A percentile compares a stretch with the other conserved stretches of the same genome.
phyloP scores from a whole-genome alignment of 495 filamentous ascomycete genomes.

The Hypoxylon lienhwacheense region DNA sequence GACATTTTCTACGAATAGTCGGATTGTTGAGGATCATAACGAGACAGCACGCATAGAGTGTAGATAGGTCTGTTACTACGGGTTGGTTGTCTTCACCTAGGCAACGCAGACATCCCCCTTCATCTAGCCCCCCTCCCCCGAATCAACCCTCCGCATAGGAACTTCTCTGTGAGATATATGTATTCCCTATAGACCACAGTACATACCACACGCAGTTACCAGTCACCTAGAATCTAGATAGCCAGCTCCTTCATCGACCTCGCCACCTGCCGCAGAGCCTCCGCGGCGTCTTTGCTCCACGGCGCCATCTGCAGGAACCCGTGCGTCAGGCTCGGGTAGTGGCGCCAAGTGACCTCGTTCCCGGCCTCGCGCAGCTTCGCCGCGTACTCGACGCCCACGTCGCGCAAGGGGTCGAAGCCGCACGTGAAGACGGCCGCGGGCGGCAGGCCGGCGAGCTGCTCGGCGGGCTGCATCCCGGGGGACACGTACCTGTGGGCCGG shows the following conservation, averaged over 20 bases:
- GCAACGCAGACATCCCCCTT: no score
- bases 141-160: no score
- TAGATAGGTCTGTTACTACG: no score
- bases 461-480: slow-evolving; percentile 26
- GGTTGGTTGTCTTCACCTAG: no score
- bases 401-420: slow-evolving; percentile 45
- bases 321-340: slow-evolving; percentile 38
- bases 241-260: slow-evolving; percentile 2
- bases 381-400: slow-evolving; percentile 44
- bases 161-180: no score
- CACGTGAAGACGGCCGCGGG: slow-evolving; percentile 41
- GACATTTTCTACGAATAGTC: no score
- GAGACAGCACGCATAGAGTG: no score
- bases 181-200: no score
- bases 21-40: no score
- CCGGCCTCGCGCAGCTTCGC: slow-evolving; percentile 40
- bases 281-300: slow-evolving; percentile 39
- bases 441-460: slow-evolving; percentile 23
- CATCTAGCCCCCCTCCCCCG: no score
- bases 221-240: neutral
- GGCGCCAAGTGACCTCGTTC: slow-evolving; percentile 37
- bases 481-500: slow-evolving; percentile 29
- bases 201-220: no score
- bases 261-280: slow-evolving; percentile 23
- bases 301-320: slow-evolving; percentile 45